Evolutionary conservation across 371 early-diverging fungal species (phyloP), one percentile per base, ranked within the genome.

Genomic region (Catenaria anguillulae): DNA sequence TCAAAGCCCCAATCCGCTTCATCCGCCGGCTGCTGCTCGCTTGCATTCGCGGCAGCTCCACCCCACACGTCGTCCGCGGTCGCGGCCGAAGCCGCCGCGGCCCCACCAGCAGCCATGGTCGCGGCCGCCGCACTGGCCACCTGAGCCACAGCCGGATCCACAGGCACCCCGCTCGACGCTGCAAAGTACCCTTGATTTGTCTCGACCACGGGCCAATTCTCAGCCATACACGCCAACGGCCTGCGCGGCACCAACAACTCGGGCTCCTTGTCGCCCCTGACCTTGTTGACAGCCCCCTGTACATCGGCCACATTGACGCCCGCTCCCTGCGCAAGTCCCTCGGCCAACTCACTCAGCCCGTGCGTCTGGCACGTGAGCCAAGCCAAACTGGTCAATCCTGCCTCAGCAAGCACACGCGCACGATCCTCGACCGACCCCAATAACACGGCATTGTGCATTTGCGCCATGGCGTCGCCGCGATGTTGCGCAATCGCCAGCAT

Each of bases 401-500:
- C 82, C 45, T 92, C 93, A 60, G 81, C 78, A 35, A 94, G 73
- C 37, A 89, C 67, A 12, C 79, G 77, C 54, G 92, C 70, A 36
- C 92, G 92, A 63, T 92, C 91, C 63, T 86, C 85, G 33, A 88
- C 77, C 70, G 93, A 86, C 33, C 93, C 96, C 23, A 92, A 74
- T 63, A 84, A 89, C 24, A 93, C 72, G 4, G 92, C 79, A 66
- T 90, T 90, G 65, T 94, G 92, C 78, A 88, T 90, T 19, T 87
- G 83, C 45, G 89, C 83, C 82, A 88, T 84, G 60, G 75, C 67
- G 68, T 94, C 91, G 40, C 81, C 82, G 40, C 90, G 80, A 35
- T 84, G 75, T 63, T 87, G 85, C 5, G 93, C 86, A 67, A 93
- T 91, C 73, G 90, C 87, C 62, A 88, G 74, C 92, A 95, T 92